Conservation (phyloP, 106 monocot genomes). For the Posidonia australis region DNA sequence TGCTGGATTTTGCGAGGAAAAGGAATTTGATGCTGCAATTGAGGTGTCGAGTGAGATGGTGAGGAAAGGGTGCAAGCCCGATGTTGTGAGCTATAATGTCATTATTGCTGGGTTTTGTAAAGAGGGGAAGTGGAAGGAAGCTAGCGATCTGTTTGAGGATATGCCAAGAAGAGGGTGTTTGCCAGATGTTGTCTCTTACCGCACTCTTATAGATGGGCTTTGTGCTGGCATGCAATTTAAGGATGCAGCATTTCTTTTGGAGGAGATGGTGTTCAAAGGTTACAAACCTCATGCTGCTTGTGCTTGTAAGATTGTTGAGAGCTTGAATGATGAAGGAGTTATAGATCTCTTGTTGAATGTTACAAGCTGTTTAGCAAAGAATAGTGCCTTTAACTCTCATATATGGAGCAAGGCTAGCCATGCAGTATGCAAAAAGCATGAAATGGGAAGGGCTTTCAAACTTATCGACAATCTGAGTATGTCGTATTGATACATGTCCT, state of each 20-base stretch:
- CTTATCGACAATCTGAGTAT: neutral
- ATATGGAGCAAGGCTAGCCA: neutral
- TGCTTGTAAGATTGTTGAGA: conserved; percentile 31
- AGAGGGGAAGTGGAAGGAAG: conserved; percentile 41
- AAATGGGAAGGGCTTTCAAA: neutral
- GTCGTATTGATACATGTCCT: neutral
- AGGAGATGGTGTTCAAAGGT: conserved; percentile 71
- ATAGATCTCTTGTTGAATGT: neutral
- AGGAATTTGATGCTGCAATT: conserved; percentile 44
- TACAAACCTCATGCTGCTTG: conserved; percentile 23
- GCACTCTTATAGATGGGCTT: conserved; percentile 43
- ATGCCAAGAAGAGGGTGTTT: conserved; percentile 62
- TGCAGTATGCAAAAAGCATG: neutral
- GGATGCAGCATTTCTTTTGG: conserved; percentile 31
- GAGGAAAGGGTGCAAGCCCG: conserved; percentile 32
- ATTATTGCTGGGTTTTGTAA: conserved; percentile 42
- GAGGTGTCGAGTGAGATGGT: conserved; percentile 57
- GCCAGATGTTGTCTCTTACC: conserved; percentile 53
- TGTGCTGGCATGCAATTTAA: conserved; percentile 25
- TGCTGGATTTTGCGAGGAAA: conserved; percentile 57
- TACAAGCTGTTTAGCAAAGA: neutral
- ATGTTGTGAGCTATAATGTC: conserved; percentile 68
- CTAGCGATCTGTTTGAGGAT: conserved; percentile 62
- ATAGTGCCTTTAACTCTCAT: neutral
- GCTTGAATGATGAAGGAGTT: conserved; percentile 5